Evolutionary conservation across 495 filamentous ascomycete species (phyloP), one percentile per base, ranked within the genome.

Genomic region (Amphirosellinia nigrospora): DNA sequence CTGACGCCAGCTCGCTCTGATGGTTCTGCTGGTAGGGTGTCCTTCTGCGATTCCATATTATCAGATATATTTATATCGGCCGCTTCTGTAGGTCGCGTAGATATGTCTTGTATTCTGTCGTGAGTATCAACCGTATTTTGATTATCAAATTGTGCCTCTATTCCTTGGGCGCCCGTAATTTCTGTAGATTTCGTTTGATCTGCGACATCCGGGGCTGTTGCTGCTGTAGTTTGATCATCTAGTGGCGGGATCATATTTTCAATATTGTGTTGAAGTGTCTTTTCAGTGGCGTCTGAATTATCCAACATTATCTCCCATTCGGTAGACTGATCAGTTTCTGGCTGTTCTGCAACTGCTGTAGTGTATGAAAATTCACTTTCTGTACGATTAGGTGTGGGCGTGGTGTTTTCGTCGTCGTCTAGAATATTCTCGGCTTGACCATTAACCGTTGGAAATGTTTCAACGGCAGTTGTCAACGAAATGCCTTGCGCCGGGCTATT

Each of bases 71-170:
- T 26, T n/a, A n/a, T n/a, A n/a, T n/a, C n/a, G n/a, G n/a, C n/a
- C 56, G 75, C 66, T 74, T 58, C 66, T 68, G 74, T 76, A 67
- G 71, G 45, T 72, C 59, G 75, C 69, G 66, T 64, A 45, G 69
- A n/a, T 30, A 67, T 69, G 39, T 74, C 68, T 28, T 45, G 32
- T 69, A 3, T 45, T 10, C 68, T 73, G 70, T 76, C 67, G 61
- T 74, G 30, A 69, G 62, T 69, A 64, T 72, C 66, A 23, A 32
- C 28, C 5, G 53, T 23, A 60, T n/a, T 38, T 58, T 50, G 26
- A 28, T 39, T 15, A 26, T 41, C 45, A 28, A 53, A 34, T 43
- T 66, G 39, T n/a, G 48, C 28, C n/a, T 65, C 60, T 39, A 59
- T 59, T 26, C 16, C 32, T 13, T 13, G 11, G 26, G 61, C 11